Evolutionary conservation across 345 rosid species (phyloP).

Genomic region (Brassica juncea): DNA sequence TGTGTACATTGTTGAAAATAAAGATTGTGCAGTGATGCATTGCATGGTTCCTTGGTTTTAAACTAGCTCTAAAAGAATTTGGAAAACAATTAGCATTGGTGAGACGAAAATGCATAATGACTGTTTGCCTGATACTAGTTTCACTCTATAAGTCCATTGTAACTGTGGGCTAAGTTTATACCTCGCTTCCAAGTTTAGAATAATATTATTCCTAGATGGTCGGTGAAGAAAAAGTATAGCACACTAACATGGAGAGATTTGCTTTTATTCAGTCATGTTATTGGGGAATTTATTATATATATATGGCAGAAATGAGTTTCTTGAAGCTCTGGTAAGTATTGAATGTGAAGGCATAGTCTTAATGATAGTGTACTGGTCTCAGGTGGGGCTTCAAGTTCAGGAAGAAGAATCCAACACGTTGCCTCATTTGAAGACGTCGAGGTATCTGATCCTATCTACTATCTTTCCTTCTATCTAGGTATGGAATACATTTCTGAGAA

Average conservation of each 20-base stretch:
- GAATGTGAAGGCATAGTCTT: conserved; percentile 15
- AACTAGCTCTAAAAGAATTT: conserved; percentile 11
- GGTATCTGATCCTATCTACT: conserved; percentile 36
- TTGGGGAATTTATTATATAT: conserved; percentile 9
- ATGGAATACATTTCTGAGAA: conserved; percentile 2
- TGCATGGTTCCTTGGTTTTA: background rate
- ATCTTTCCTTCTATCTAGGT: conserved; percentile 19
- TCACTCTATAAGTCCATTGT: background rate
- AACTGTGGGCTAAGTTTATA: background rate
- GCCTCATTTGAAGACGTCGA: conserved; percentile 59
- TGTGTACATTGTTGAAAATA: background rate
- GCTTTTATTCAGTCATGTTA: background rate
- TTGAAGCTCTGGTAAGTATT: background rate
- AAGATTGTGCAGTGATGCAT: conserved; percentile 2
- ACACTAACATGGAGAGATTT: background rate
- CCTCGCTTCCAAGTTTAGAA: conserved; percentile 9
- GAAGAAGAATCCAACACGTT: conserved; percentile 62
- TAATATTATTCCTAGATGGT: background rate
- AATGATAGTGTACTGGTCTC: conserved; percentile 26
- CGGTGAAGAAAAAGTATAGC: background rate
- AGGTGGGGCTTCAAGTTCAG: conserved; percentile 68
- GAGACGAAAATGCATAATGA: conserved; percentile 1
- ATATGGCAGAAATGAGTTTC: background rate
- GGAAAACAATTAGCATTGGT: background rate
- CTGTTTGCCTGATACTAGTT: conserved; percentile 3